Evolutionary conservation across 2,329 filamentous ascomycete genomes (phyloP), one percentile per base, ranked within the genome.

Genomic region (Rhynchosporium secalis): DNA sequence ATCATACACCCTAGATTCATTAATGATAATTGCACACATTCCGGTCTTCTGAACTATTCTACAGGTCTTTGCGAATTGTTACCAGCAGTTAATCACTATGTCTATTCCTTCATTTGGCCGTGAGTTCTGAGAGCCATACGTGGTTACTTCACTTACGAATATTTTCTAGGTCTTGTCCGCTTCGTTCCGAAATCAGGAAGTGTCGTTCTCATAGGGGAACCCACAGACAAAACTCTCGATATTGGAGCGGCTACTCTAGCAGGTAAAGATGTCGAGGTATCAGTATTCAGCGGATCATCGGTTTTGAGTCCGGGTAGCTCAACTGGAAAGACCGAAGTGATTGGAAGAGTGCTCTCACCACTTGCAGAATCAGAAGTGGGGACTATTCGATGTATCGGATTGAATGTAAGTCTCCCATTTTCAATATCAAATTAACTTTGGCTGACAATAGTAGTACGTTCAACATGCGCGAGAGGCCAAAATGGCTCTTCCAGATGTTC

Each of bases 271-370:
- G 83, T 88, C 41, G 69, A 78, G 33, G 83, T 85, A 51, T 77
- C 78, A 46, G 77, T 85, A 6, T 87, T 83, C 75, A 83, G 80
- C 29, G 85, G 86, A 20, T 76, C 75, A 1, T 88, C 86, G 2
- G 81, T 86, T 1, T 73, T 88, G 51, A 76, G 74, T 29, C 80
- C 84, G 0, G 86, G 85, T 2, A 72, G 76, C 28, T 76, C 76
- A 12, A 86, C 84, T 1, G 80, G 76, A 36, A 75, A 76, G 64
- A 73, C 75, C 3, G 79, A 79, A 70, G 72, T 74, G 43, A 77
- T 83, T 65, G 76, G 51, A 7, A 72, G 70, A 9, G 59, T 80
- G 7, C 72, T 81, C n/a, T 80, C 78, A 6, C 79, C 79, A 13
- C 62, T 81, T 15, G 72, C 77, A 12, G 71, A 75, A 64, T 71